Percentiles rank a stretch among this genome's conserved stretches.
Conservation (phyloP, 495 filamentous ascomycete genomes). For the Neohortaea acidophila region DNA sequence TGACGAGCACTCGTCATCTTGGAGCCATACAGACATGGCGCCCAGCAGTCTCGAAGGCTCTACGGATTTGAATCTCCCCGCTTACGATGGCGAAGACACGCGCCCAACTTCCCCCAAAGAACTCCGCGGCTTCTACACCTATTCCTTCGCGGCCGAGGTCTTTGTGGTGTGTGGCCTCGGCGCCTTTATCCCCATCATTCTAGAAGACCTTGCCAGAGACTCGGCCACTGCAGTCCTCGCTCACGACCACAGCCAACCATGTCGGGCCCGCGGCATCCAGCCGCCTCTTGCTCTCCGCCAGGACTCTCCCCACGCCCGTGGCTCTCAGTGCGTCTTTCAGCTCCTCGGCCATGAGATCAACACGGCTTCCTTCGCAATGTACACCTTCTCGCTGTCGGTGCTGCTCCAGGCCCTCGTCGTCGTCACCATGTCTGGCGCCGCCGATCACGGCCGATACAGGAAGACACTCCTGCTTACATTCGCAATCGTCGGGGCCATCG, state of each 20-base stretch:
- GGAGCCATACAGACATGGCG: constrained; percentile 20
- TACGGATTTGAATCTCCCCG: constrained; percentile 7
- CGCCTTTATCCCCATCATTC: constrained; percentile 90
- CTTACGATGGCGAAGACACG: constrained; percentile 73
- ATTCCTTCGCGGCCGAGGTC: constrained; percentile 90
- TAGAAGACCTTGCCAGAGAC: constrained; percentile 86
- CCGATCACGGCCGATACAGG: constrained; percentile 86
- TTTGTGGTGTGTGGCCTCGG: constrained; percentile 86
- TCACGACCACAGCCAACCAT: constrained; percentile 12
- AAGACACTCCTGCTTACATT: constrained; percentile 75
- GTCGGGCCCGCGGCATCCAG: constrained; percentile 14
- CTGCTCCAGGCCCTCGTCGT: constrained; percentile 77
- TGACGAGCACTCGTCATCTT: constrained; percentile 23
- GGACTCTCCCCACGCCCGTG: constrained; percentile 10
- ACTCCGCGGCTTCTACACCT: constrained; percentile 86
- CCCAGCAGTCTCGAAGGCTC: constrained; percentile 1
- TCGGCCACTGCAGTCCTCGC: constrained; percentile 16
- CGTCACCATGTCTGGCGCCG: constrained; percentile 87
- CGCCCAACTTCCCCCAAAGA: constrained; percentile 75
- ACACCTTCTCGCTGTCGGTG: constrained; percentile 88
- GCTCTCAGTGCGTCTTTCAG: constrained; percentile 62
- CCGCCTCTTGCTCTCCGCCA: constrained; percentile 12
- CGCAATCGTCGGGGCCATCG: constrained; percentile 61
- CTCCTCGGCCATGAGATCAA: constrained; percentile 77
- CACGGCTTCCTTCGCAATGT: constrained; percentile 95